Base-by-base conservation (phyloP, 2,329 filamentous ascomycete genomes). In the Sphaerulina musiva region DNA sequence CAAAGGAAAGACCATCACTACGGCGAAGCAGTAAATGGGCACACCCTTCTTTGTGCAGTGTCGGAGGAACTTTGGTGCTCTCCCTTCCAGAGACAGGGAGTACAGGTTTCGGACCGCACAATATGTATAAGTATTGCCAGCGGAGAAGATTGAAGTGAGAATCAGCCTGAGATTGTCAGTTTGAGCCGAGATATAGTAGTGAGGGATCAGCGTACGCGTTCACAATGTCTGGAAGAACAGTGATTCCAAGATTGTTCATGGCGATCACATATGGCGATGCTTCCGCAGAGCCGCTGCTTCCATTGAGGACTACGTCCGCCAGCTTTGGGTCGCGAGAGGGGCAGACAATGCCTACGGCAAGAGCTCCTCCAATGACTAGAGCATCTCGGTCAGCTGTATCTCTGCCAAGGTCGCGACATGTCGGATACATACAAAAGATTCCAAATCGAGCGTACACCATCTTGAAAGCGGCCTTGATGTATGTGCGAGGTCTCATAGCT, bases 1-100 rank as follows among this genome's bases (percentile, higher is more conserved):
- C 41, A 69, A 60, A 1, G 68, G 67, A 58, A 72, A 72, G 53
- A 67, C 51, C 65, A 72, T 69, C 48, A 79, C 76, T 5, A 81
- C 60, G 34, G 57, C 62, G 67, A 83, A 81, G 63, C 77, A 79
- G 65, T 76, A 83, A 60, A 84, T 76, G 8, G 81, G 81, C 0
- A 84, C 81, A 64, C 84, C 84, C 9, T 78, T 76, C 59, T 73
- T 76, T 8, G 78, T 86, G 65, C 77, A 81, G 66, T 80, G 78
- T 58, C 76, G 74, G 20, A 86, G 74, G 64, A 85, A 66, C 44
- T 69, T 72, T 0, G 79, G 79, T 0, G 79, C 79, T 41, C 75
- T 71, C 11, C 78, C 78, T 56, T 80, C 76, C 3, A 80, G 71
- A 1, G 78, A 72, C 20, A 81, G 69, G 20, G 76, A 73, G 66